Evolutionary conservation across 305 asterid genomes (phyloP).

Genomic region (Solanum hybrid): DNA sequence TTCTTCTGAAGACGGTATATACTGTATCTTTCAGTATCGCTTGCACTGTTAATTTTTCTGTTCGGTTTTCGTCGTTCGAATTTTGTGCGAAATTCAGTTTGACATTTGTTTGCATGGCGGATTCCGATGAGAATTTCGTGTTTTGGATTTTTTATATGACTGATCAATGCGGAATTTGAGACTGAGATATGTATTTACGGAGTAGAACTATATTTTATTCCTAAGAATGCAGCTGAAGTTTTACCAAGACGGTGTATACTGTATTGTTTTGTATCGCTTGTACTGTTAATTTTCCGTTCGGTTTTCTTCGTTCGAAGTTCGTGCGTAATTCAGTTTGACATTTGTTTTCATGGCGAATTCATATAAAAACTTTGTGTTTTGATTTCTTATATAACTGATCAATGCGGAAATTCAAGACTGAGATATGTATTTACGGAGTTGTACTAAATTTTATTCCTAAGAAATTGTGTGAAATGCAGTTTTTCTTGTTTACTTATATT

Average conservation of each 20-base stretch:
- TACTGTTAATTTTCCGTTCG: not conserved
- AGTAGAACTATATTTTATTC: not conserved
- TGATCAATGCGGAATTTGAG: not conserved
- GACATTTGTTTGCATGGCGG: not conserved
- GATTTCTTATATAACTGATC: not conserved
- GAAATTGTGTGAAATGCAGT: not conserved
- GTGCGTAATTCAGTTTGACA: not conserved
- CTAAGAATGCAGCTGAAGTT: not conserved
- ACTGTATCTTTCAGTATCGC: not conserved
- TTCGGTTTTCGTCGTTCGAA: not conserved
- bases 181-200: not conserved
- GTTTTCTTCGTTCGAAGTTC: not conserved
- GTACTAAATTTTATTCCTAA: not conserved
- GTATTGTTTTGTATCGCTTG: not conserved
- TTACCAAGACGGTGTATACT: conserved; percentile 47
- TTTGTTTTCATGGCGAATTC: not conserved
- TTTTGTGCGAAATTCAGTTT: not conserved
- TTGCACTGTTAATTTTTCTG: not conserved
- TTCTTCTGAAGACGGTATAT: conserved; percentile 59
- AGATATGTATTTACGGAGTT: not conserved
- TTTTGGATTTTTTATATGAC: not conserved
- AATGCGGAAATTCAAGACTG: not conserved
- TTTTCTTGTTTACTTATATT: not conserved
- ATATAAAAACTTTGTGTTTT: not conserved
- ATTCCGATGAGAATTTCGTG: not conserved